Evolutionary conservation across 1,139 yeast genomes (phyloP).

Genomic region (Hyphopichia khmerensis): DNA sequence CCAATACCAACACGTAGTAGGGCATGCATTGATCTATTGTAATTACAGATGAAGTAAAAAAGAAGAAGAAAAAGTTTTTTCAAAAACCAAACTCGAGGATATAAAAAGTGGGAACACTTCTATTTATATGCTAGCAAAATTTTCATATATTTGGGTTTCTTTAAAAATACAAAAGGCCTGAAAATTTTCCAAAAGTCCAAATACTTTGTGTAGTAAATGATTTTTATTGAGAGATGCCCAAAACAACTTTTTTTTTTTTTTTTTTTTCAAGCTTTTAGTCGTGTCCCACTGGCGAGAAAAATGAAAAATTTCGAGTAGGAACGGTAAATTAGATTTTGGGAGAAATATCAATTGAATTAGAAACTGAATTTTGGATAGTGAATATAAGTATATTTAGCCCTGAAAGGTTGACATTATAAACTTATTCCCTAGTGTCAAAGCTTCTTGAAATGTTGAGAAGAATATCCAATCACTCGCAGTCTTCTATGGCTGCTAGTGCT

Average conservation of each 20-base stretch:
- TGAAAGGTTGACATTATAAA: no score
- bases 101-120: neutral
- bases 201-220: neutral
- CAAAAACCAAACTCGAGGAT: neutral
- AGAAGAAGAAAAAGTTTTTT: neutral
- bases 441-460: slow-evolving; percentile 1
- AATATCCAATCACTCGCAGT: neutral
- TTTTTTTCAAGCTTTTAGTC: no score
- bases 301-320: neutral
- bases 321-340: no score
- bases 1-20: neutral
- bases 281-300: neutral
- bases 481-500: neutral
- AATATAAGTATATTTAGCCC: no score
- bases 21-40: neutral
- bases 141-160: no score
- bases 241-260: no score
- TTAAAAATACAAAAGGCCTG: neutral
- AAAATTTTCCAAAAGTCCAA: neutral
- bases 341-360: neutral
- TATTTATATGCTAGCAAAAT: no score
- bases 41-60: neutral
- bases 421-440: no score
- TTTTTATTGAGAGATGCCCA: neutral
- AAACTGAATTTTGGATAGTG: no score